Percentiles rank a stretch among this genome's conserved stretches.
These are phyloP conservation scores for Yamadazyma aaseri DNA, from an alignment of 1,139 yeast genomes.

Conservation along the genomic window DNA sequence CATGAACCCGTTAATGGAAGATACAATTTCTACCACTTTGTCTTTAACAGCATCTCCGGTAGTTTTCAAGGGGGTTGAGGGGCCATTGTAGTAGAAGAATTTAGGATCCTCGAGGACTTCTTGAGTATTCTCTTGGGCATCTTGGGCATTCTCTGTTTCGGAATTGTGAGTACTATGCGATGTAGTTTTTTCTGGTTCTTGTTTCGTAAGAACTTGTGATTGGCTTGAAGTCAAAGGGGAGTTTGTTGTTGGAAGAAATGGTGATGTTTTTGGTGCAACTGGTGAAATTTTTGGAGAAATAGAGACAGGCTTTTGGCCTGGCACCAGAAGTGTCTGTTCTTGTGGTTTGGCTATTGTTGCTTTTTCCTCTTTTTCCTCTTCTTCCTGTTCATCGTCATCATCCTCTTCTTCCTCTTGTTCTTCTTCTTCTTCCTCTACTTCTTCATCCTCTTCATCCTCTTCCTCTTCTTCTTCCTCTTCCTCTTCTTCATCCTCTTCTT, in stretches of 20 bases:
- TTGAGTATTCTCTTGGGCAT: no score
- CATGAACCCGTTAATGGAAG: conserved; percentile 18
- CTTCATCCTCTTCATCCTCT: conserved; percentile 7
- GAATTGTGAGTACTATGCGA: no score
- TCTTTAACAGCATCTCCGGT: conserved; percentile 10
- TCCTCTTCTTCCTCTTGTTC: conserved; percentile 4
- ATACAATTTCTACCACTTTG: conserved; percentile 17
- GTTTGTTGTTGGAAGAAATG: conserved; percentile 4
- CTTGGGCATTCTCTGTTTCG: no score
- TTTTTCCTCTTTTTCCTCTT: conserved; percentile 1
- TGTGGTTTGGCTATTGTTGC: neutral
- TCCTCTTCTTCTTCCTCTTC: conserved; percentile 4
- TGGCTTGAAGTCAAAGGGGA: no score
- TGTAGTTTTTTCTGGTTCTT: no score
- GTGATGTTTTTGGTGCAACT: neutral
- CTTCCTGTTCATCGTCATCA: neutral
- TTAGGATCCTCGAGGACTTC: no score
- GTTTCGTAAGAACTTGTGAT: no score
- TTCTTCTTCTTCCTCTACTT: conserved; percentile 7
- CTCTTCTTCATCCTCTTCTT: conserved; percentile 7
- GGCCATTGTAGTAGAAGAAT: conserved; percentile 11
- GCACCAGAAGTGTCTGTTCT: no score
- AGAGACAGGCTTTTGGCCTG: no score
- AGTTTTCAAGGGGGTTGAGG: conserved; percentile 4
- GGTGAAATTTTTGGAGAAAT: no score